Base-by-base conservation (phyloP, 306 rosid genomes). In the Gillenia trifoliata region DNA sequence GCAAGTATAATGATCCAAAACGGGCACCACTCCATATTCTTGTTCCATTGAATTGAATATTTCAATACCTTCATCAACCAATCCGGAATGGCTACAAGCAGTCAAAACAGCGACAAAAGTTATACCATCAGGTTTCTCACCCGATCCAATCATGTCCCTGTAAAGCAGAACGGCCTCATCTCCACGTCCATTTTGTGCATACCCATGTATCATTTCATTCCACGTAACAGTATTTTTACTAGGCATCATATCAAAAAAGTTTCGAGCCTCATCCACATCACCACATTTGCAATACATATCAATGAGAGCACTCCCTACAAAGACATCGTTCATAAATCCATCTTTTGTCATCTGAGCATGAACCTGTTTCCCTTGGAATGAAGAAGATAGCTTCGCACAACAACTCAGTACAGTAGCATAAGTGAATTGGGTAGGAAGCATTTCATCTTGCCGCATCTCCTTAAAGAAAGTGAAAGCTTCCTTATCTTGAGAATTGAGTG, bases 171-270 rank as follows among this genome's bases (percentile, higher is more conserved):
- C 81, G 72, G 95, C 95, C 52, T 88, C 83, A 31, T 78, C 77
- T 69, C 97, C 92, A 73, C 76, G 61, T 28, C 95, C 95, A 75
- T 86, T 91, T 55, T 91, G 90, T 16, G 97, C 97, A 83, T 88
- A 89, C 41, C 97, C 95, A 26, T 89, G 92, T 72, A 91, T 89
- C 95, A 91, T 89, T 77, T 86, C 92, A 66, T 91, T 91, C 92
- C 92, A 91, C 4, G 90, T 83, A 68, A 89, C 89, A 17, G 84
- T 85, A 74, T 83, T 91, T 86, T 75, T 89, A 74, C 72, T 13
- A 3, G 85, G 71, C 91, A 89, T 88, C 77, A 19, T 62, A 66
- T 87, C 74, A 20, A 91, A 91, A 73, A 74, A 81, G 9, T 15
- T 68, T n/a, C 82, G 80, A 31, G 89, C 97, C 52, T 56, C 77